phyloP scores from a whole-genome alignment of 2,329 filamentous ascomycete species.

The Cercospora citrullina region DNA sequence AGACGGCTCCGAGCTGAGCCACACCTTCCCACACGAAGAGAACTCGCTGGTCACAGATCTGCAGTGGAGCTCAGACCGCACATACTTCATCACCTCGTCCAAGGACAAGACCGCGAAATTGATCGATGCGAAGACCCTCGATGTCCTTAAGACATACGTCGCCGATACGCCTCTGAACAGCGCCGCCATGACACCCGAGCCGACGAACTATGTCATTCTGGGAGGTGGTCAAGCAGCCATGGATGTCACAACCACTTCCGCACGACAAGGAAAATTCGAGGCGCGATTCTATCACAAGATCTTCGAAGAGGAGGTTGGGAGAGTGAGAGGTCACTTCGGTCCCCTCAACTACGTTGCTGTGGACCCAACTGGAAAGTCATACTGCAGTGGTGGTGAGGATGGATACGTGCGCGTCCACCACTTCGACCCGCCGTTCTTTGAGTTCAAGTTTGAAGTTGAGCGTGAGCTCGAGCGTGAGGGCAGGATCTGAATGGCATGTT shows the following conservation, averaged over 20 bases:
- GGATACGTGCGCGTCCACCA: constrained; percentile 98
- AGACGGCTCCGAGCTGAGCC: constrained; percentile 79
- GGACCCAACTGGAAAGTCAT: constrained; percentile 86
- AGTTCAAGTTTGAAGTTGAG: constrained; percentile 99
- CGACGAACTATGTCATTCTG: constrained; percentile 97
- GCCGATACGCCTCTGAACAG: constrained; percentile 96
- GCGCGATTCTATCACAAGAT: constrained; percentile 99
- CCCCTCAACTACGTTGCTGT: constrained; percentile 94
- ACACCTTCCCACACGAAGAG: constrained; percentile 81
- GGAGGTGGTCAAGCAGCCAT: constrained; percentile 98
- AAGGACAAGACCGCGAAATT: constrained; percentile 99
- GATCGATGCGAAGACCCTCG: constrained; percentile 79
- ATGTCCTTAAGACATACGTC: constrained; percentile 87
- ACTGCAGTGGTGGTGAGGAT: constrained; percentile 95
- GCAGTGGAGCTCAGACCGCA: constrained; percentile 90
- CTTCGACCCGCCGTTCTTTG: constrained; percentile 98
- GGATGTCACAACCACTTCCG: constrained; percentile 94
- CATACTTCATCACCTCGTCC: constrained; percentile 96
- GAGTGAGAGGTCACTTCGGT: constrained; percentile 95
- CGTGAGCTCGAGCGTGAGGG: constrained; percentile 60
- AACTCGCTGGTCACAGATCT: constrained; percentile 84
- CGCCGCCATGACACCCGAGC: constrained; percentile 88
- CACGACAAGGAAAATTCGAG: constrained; percentile 98
- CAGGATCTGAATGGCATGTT: constrained; percentile 22
- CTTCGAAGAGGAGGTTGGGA: constrained; percentile 97